These are phyloP conservation scores for Solanum neorickii DNA, from an alignment of 257 asterid genomes.

Conservation along the genomic window DNA sequence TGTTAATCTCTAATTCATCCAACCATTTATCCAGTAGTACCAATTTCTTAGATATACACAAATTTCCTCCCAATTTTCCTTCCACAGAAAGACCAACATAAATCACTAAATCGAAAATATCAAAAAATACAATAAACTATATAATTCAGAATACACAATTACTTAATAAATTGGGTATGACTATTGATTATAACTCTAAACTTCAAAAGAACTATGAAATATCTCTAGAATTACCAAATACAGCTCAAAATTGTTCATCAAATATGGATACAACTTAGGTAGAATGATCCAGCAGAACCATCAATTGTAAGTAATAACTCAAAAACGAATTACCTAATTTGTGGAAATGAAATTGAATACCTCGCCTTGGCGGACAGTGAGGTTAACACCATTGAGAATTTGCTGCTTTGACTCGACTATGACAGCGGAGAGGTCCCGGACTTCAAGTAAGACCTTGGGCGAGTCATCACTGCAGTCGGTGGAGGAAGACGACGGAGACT, in stretches of 20 bases:
- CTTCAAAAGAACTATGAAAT: neutral
- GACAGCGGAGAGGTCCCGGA: conserved; percentile 69
- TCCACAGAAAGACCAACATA: neutral
- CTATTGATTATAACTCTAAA: neutral
- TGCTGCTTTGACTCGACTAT: conserved; percentile 57
- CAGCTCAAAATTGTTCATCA: neutral
- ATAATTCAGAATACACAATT: neutral
- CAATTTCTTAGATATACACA: neutral
- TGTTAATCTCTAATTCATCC: neutral
- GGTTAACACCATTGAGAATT: conserved; percentile 90
- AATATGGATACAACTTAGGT: neutral
- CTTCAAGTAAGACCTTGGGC: conserved; percentile 62
- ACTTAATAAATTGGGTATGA: neutral
- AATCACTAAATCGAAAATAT: neutral
- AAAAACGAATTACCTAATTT: neutral
- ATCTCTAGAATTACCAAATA: neutral
- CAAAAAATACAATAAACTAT: neutral
- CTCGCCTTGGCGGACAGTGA: conserved; percentile 83
- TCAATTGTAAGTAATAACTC: neutral
- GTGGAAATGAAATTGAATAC: conserved; percentile 18
- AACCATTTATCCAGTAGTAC: neutral
- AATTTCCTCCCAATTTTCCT: neutral
- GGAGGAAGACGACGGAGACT: conserved; percentile 41
- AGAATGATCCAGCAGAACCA: neutral
- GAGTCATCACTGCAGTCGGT: conserved; percentile 20